Conservation (phyloP, 2,329 filamentous ascomycete species). For the Fusarium begoniae region DNA sequence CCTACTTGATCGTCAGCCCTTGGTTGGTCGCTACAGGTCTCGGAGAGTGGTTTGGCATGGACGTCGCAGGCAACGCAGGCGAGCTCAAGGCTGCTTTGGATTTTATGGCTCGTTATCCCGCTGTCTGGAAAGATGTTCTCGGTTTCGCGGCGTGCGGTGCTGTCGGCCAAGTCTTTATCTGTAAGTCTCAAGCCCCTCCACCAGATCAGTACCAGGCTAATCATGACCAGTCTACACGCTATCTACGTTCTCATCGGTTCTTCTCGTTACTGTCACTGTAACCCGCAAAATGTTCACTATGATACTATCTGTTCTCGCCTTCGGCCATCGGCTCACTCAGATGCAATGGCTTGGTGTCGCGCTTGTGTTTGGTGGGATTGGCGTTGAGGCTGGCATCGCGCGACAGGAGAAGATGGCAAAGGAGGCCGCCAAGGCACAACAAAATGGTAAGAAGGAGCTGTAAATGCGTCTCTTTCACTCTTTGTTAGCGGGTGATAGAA, state of each 20-base stretch:
- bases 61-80: slow-evolving; percentile 70
- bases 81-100: slow-evolving; percentile 82
- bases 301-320: slow-evolving; percentile 94
- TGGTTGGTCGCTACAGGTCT: slow-evolving; percentile 76
- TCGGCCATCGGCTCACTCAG: slow-evolving; percentile 84
- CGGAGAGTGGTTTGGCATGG: slow-evolving; percentile 73
- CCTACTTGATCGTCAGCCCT: slow-evolving; percentile 81
- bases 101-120: slow-evolving; percentile 83
- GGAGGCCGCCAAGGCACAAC: slow-evolving; percentile 65
- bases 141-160: slow-evolving; percentile 92
- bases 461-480: slow-evolving; percentile 1
- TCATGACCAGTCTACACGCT: slow-evolving; percentile 78
- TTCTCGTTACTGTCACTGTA: slow-evolving; percentile 95
- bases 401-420: slow-evolving; percentile 85
- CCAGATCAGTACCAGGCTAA: slow-evolving; percentile 26
- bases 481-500: neutral
- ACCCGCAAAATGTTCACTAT: slow-evolving; percentile 99
- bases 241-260: slow-evolving; percentile 87
- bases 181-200: slow-evolving; percentile 53
- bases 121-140: slow-evolving; percentile 86
- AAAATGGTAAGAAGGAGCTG: slow-evolving; percentile 47
- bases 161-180: slow-evolving; percentile 96
- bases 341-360: slow-evolving; percentile 96
- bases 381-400: slow-evolving; percentile 85
- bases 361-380: slow-evolving; percentile 94